These are phyloP conservation scores for Cryphonectria carpinicola DNA, from an alignment of 2,329 filamentous ascomycete genomes.

Conservation along the genomic window DNA sequence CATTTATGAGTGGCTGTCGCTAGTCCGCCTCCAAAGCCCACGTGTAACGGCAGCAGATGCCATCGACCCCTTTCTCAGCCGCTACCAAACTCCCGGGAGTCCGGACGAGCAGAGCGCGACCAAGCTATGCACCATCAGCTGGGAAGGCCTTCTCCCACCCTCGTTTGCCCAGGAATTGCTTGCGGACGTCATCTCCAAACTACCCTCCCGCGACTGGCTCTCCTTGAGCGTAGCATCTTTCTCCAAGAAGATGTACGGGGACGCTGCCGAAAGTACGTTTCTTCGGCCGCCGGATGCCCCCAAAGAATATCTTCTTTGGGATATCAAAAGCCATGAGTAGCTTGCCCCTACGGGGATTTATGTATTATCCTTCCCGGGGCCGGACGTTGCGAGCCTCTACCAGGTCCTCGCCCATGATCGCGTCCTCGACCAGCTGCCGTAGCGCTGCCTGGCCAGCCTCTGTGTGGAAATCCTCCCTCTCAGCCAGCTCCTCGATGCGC, in stretches of 20 bases:
- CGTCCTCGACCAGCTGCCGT: conserved; percentile 78
- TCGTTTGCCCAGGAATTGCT: conserved; percentile 56
- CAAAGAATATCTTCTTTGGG: conserved; percentile 65
- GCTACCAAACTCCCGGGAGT: conserved; percentile 62
- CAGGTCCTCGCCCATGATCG: conserved; percentile 68
- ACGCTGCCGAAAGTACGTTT: conserved; percentile 56
- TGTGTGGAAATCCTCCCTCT: conserved; percentile 80
- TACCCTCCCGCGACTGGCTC: conserved; percentile 58
- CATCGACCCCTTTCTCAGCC: conserved; percentile 71
- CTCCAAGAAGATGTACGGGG: conserved; percentile 47
- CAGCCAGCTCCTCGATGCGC: conserved; percentile 86
- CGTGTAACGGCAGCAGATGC: conserved; percentile 59
- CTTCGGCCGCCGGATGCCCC: conserved; percentile 53
- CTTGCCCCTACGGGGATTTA: background rate
- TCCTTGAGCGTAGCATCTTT: conserved; percentile 58
- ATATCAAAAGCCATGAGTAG: conserved; percentile 54
- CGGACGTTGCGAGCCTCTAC: conserved; percentile 69
- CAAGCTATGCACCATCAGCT: conserved; percentile 56
- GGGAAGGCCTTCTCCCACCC: conserved; percentile 62
- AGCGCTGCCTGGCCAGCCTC: conserved; percentile 80
- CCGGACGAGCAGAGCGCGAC: conserved; percentile 31
- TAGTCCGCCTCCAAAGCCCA: conserved; percentile 69
- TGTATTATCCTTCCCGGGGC: conserved; percentile 59
- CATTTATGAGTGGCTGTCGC: conserved; percentile 74
- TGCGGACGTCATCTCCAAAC: conserved; percentile 47